phyloP scores from a whole-genome alignment of 169 alveolate species.

The Cryptosporidium xiaoi region DNA sequence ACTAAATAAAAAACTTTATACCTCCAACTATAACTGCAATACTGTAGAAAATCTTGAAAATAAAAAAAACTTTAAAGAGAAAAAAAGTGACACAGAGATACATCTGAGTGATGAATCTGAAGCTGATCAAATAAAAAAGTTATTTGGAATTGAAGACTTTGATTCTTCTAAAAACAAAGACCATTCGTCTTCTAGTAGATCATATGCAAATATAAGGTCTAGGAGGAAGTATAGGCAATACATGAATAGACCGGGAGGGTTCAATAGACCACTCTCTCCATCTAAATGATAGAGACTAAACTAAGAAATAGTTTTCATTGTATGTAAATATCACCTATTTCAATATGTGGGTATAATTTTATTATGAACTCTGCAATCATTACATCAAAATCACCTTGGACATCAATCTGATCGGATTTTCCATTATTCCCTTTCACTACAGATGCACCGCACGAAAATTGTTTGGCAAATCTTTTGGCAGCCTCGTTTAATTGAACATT shows the following conservation, averaged over 20 bases:
- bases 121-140: conserved; percentile 65
- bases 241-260: conserved; percentile 94
- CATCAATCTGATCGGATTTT: conserved; percentile 78
- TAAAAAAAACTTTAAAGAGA: neutral
- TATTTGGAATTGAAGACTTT: conserved; percentile 86
- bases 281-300: neutral
- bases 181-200: conserved; percentile 84
- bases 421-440: conserved; percentile 87
- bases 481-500: conserved; percentile 86
- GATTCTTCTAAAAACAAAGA: conserved; percentile 83
- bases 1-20: conserved; percentile 4
- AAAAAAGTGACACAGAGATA: neutral
- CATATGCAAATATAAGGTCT: conserved; percentile 87
- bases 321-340: conserved; percentile 17
- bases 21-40: neutral
- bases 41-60: neutral
- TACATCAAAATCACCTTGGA: conserved; percentile 73
- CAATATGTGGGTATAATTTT: conserved; percentile 50
- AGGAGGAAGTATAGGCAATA: conserved; percentile 91
- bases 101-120: conserved; percentile 2
- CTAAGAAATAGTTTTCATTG: neutral
- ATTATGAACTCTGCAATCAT: conserved; percentile 65
- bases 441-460: conserved; percentile 88
- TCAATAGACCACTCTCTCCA: conserved; percentile 92
- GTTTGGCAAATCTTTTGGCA: conserved; percentile 87